Conservation (phyloP, 176 grass and related monocot genomes). For the Triticum monococcum region DNA sequence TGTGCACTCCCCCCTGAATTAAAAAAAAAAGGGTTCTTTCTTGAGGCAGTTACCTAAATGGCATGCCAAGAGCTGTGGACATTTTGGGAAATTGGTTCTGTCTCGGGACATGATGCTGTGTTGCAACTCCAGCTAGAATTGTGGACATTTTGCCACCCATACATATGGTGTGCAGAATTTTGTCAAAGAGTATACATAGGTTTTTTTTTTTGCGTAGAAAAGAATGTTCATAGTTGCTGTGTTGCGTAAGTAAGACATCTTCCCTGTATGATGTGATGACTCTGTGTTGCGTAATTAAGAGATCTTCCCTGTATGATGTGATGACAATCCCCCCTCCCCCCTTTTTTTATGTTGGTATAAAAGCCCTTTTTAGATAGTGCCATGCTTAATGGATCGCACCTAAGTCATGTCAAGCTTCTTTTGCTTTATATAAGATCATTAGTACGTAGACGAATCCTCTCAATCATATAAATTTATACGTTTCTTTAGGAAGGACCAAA, state of each 20-base stretch:
- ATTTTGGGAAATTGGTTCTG: background rate
- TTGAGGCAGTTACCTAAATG: background rate
- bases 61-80: background rate
- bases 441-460: background rate
- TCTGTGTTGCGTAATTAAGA: no score
- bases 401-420: background rate
- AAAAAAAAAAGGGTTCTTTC: background rate
- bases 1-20: slow-evolving; percentile 20
- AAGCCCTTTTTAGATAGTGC: background rate
- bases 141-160: background rate
- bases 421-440: background rate
- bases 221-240: no score
- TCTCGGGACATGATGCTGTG: background rate
- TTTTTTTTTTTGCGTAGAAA: no score
- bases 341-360: background rate
- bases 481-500: no score
- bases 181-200: no score
- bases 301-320: background rate
- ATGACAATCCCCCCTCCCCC: background rate
- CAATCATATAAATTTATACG: background rate
- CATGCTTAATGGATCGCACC: background rate
- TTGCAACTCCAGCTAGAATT: background rate
- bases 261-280: background rate
- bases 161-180: background rate
- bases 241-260: no score